Base-by-base conservation (phyloP, 2,329 filamentous ascomycete species). In the Aaosphaeria pasadenensis region DNA sequence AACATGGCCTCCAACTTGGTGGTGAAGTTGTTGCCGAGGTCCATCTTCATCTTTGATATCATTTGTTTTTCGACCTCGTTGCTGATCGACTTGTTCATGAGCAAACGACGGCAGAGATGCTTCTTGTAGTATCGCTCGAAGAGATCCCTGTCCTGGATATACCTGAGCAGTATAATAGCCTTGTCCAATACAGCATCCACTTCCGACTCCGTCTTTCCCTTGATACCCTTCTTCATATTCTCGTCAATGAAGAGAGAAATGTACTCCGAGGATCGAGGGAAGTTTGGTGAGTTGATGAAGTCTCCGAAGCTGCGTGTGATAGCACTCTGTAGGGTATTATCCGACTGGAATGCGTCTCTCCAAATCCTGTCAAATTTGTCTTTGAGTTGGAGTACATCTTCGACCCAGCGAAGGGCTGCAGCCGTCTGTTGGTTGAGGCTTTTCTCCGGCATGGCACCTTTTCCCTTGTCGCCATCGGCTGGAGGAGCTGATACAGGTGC, bases 91-190 rank as follows among this genome's bases (percentile, higher is more conserved):
- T 94, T 95, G 65, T 87, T 89, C 73, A 94, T 89, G 13, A 99
- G 77, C 39, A 99, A 75, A 44, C 94, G 85, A 50, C 89, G 87
- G 40, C 89, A 92, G 28, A 99, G 80, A 71, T 99, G 94, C 67
- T 95, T 95, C 76, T 97, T 96, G 76, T 99, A 97, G 71, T 99
- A 99, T 4, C 88, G 84, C 74, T 99, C 92, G 62, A 99, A 96
- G 57, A 95, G 79, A 66, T 99, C 94, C 72, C 92, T 94, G 63
- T 97, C 92, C 47, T 86, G 83, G 35, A 99, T 82, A 59, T 95
- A 96, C 41, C 91, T 85, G 45, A 99, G 81, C 5, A 99, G 77
- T 0, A 87, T 84, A 51, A 96, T 95, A 9, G 91, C 91, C 66
- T 94, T 95, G 50, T 96, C 91, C 38, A 97, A 76, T 1, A 95